Evolutionary conservation across 2,329 filamentous ascomycete genomes (phyloP).

Genomic region (Clarireedia monteithiana): DNA sequence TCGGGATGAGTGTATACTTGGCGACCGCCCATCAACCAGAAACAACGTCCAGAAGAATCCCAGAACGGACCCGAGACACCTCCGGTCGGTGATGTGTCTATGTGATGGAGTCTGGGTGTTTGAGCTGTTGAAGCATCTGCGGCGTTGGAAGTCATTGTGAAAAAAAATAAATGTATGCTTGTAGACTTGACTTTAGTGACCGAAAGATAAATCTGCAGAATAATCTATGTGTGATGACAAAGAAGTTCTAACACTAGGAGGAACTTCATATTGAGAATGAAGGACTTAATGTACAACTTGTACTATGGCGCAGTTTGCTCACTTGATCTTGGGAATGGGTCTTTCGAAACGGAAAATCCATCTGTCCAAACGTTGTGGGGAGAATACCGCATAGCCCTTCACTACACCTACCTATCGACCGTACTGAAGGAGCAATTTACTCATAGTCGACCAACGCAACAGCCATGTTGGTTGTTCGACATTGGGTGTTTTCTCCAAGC

Average conservation of each 20-base stretch:
- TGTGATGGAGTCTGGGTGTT: background rate
- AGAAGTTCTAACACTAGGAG: background rate
- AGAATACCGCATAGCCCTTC: background rate
- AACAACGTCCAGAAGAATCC: conserved; percentile 2
- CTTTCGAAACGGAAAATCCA: background rate
- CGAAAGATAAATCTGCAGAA: background rate
- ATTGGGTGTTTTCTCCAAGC: background rate
- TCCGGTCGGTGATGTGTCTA: conserved; percentile 1
- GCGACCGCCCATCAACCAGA: conserved; percentile 3
- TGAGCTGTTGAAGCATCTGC: background rate
- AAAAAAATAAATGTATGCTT: background rate
- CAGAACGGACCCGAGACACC: conserved; percentile 7
- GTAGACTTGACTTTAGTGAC: background rate
- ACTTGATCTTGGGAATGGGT: background rate
- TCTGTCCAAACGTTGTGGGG: background rate
- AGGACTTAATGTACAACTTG: conserved; percentile 1
- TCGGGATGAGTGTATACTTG: conserved; percentile 9
- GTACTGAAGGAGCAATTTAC: too few species aligned
- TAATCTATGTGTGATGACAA: background rate
- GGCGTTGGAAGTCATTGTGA: background rate
- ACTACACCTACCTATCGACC: background rate
- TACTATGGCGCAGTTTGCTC: background rate
- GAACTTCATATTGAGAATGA: background rate
- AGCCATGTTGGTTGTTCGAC: background rate
- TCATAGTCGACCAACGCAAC: background rate